Evolutionary conservation across 495 filamentous ascomycete species (phyloP).

Genomic region (Hapsidospora chrysogenum): DNA sequence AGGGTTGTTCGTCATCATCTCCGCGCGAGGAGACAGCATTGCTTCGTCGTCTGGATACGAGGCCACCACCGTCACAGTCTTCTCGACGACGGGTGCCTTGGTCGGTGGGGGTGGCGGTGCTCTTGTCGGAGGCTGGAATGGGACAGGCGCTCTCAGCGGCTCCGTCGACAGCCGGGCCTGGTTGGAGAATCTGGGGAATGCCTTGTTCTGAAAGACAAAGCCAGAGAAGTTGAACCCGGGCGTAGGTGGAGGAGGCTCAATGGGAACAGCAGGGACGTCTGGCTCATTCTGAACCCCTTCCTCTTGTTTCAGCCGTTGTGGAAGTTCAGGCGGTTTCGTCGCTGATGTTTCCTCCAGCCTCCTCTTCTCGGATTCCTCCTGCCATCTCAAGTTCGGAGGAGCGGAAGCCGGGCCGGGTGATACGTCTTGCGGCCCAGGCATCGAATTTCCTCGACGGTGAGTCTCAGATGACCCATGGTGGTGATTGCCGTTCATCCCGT

Average conservation of each 20-base stretch:
- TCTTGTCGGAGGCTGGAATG: neutral
- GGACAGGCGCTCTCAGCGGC: neutral
- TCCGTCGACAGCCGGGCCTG: neutral
- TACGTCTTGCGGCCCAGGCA: conserved; percentile 21
- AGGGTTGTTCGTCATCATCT: conserved; percentile 37
- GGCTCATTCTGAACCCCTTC: neutral
- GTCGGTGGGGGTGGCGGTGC: neutral
- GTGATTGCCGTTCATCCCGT: conserved; percentile 5
- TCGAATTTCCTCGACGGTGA: conserved; percentile 20
- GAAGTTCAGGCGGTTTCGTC: conserved; percentile 2
- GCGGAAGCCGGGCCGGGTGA: conserved; percentile 42
- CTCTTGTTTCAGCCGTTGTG: neutral
- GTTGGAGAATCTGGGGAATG: neutral
- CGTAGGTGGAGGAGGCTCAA: neutral
- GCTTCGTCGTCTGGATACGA: conserved; percentile 19
- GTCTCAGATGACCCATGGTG: conserved; percentile 11
- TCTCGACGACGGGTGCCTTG: conserved; percentile 5
- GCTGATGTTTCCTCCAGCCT: conserved; percentile 6
- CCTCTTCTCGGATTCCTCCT: conserved; percentile 24
- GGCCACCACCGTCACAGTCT: conserved; percentile 13
- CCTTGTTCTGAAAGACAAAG: neutral
- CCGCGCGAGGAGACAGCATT: conserved; percentile 32
- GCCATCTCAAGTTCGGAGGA: conserved; percentile 34
- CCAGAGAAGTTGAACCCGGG: neutral
- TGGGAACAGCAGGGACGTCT: too few relatives aligned